phyloP scores from a whole-genome alignment of 78 protist species.

The Dictyostelium citrinum region DNA sequence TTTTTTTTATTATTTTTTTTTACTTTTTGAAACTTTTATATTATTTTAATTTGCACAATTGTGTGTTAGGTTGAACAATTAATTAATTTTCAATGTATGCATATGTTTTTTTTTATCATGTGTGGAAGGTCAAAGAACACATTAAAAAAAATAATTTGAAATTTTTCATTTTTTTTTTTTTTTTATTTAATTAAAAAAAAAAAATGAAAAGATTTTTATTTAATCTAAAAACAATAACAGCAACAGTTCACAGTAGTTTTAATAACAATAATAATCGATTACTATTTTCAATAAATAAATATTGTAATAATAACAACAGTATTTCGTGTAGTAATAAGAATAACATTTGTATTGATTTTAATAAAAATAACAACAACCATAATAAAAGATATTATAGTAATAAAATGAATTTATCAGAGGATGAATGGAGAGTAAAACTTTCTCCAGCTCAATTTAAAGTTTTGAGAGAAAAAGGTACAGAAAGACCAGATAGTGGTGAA shows the following conservation, averaged over 20 bases:
- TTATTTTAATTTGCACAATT: neutral
- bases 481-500: slow-evolving; percentile 33
- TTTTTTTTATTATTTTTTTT: too few relatives aligned
- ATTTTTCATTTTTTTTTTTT: neutral
- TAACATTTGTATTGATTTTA: neutral
- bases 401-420: slow-evolving; percentile 34
- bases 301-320: too few relatives aligned
- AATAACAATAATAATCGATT: neutral
- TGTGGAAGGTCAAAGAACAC: neutral
- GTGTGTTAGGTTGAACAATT: neutral
- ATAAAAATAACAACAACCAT: neutral
- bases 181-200: neutral
- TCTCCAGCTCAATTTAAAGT: slow-evolving; percentile 74
- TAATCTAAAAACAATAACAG: neutral
- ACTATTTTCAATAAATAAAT: neutral
- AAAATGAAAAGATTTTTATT: neutral
- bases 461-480: slow-evolving; percentile 71
- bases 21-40: too few relatives aligned
- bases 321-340: neutral
- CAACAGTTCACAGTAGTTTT: neutral
- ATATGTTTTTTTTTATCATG: neutral
- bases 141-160: too few relatives aligned
- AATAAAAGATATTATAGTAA: neutral
- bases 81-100: too few relatives aligned
- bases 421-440: slow-evolving; percentile 73